These are phyloP conservation scores for Eurotiales sp. DNA, from an alignment of 2,329 filamentous ascomycete species.

Conservation along the genomic window DNA sequence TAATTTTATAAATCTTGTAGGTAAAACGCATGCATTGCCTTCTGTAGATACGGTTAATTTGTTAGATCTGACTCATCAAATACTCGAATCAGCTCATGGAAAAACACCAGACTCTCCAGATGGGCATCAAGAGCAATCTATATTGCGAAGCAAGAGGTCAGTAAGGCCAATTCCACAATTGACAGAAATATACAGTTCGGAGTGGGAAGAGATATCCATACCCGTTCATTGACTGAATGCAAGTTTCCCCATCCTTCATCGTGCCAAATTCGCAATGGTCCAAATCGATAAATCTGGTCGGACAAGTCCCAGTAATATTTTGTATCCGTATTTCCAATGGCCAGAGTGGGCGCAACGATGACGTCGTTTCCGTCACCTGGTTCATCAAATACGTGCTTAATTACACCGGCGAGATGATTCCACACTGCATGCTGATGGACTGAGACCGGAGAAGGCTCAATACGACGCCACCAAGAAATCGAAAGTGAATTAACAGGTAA, in stretches of 20 bases:
- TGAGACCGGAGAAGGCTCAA: slow-evolving; percentile 28
- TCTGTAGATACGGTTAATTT: too few relatives aligned
- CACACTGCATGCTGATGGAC: slow-evolving; percentile 14
- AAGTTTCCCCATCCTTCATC: not conserved
- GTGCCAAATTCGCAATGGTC: not conserved
- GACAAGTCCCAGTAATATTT: slow-evolving; percentile 51
- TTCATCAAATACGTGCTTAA: slow-evolving; percentile 1
- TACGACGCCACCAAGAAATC: not conserved
- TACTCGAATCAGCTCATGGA: slow-evolving; percentile 4
- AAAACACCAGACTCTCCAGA: not conserved
- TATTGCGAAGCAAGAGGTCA: not conserved
- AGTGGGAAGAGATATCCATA: not conserved
- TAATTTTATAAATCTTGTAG: too few relatives aligned
- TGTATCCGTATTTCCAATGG: slow-evolving; percentile 52
- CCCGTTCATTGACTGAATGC: slow-evolving; percentile 8
- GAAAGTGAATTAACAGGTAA: not conserved
- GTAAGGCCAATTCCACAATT: not conserved
- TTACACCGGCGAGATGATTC: not conserved
- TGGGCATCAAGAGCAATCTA: slow-evolving; percentile 6
- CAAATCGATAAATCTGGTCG: slow-evolving; percentile 46
- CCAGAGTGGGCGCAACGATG: slow-evolving; percentile 32
- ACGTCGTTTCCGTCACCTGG: not conserved
- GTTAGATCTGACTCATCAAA: slow-evolving; percentile 5
- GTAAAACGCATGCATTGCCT: too few relatives aligned
- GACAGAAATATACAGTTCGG: too few relatives aligned